These are phyloP conservation scores for Lentinula novae-zelandiae DNA, from an alignment of 1,284 basidiomycete species.

Conservation along the genomic window DNA sequence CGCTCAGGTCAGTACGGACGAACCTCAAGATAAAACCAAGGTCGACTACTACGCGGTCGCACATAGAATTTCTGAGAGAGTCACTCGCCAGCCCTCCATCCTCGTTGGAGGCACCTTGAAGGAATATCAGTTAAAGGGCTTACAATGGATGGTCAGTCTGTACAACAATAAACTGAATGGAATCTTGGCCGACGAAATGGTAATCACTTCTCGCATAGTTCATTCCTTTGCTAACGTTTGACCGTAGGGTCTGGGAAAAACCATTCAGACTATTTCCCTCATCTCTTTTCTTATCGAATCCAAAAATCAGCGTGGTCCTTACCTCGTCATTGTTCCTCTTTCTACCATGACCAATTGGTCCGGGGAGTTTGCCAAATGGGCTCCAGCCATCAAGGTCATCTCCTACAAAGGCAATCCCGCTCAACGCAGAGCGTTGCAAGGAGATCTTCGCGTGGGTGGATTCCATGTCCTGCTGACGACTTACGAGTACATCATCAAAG, in stretches of 20 bases:
- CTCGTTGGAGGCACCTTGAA: conserved; percentile 85
- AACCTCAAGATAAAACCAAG: conserved; percentile 70
- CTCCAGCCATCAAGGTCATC: conserved; percentile 81
- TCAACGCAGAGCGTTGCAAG: conserved; percentile 73
- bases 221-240: conserved; percentile 10
- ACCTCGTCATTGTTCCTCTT: conserved; percentile 95
- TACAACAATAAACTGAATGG: conserved; percentile 99
- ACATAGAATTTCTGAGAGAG: conserved; percentile 88
- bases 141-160: conserved; percentile 98
- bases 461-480: conserved; percentile 98
- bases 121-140: conserved; percentile 89
- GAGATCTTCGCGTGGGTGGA: conserved; percentile 71
- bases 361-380: conserved; percentile 97
- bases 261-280: conserved; percentile 94
- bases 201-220: conserved; percentile 28
- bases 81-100: conserved; percentile 80
- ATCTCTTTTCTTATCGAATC: conserved; percentile 94
- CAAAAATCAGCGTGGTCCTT: conserved; percentile 92
- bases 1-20: conserved; percentile 66
- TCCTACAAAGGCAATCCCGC: conserved; percentile 94
- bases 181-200: conserved; percentile 98
- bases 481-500: conserved; percentile 99
- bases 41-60: conserved; percentile 98
- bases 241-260: conserved; percentile 89
- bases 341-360: conserved; percentile 99